phyloP scores from a whole-genome alignment of 768 basidiomycete species.

The Phanerochaete carnosa region DNA sequence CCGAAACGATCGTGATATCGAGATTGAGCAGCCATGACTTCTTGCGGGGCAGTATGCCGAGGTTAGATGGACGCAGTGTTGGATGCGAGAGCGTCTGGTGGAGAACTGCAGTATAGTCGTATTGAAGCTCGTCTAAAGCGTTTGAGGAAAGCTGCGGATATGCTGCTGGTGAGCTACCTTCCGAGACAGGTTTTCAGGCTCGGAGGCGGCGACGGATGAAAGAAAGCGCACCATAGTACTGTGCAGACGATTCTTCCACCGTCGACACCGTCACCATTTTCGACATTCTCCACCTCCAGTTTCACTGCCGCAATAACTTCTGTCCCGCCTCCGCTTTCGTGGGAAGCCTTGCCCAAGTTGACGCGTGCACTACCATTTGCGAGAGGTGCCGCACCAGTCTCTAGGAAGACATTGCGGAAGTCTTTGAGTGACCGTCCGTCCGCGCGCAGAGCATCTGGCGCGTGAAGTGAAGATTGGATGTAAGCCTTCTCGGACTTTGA shows the following conservation, averaged over 20 bases:
- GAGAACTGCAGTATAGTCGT: constrained; percentile 64
- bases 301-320: constrained; percentile 78
- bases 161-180: constrained; percentile 74
- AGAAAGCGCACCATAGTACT: constrained; percentile 69
- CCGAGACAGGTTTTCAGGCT: constrained; percentile 23
- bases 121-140: constrained; percentile 73
- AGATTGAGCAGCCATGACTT: constrained; percentile 78
- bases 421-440: constrained; percentile 72
- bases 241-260: constrained; percentile 63
- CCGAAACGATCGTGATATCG: constrained; percentile 71
- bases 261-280: constrained; percentile 41
- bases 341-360: constrained; percentile 57
- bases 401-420: constrained; percentile 66
- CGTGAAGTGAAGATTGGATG: constrained; percentile 61
- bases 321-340: constrained; percentile 61
- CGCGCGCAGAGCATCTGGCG: constrained; percentile 59
- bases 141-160: constrained; percentile 64
- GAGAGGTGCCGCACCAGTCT: constrained; percentile 75
- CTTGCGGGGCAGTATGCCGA: constrained; percentile 43
- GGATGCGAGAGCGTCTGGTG: constrained; percentile 63
- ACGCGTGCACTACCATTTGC: constrained; percentile 84
- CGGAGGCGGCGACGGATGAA: constrained; percentile 1
- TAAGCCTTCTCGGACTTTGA: constrained; percentile 83
- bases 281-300: constrained; percentile 70
- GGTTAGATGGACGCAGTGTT: constrained; percentile 63